These are phyloP conservation scores for Pleurotus ostreatus DNA, from an alignment of 768 basidiomycete species.

Conservation along the genomic window DNA sequence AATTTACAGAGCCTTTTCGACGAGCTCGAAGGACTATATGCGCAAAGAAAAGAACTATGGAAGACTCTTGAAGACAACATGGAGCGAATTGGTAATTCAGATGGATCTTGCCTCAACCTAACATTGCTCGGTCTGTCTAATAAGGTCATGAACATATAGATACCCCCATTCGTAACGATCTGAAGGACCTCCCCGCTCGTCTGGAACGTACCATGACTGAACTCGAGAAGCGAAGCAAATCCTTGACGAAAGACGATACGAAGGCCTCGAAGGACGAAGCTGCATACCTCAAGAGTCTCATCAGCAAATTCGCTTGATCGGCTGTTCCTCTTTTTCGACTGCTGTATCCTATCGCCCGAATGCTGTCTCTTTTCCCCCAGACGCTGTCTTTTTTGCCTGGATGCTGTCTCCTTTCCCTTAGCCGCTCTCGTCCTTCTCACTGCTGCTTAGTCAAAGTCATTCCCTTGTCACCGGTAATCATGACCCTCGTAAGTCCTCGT, in stretches of 20 bases:
- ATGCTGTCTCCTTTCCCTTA: no score
- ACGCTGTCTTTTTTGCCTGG: background rate
- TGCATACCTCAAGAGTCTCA: conserved; percentile 25
- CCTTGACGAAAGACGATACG: conserved; percentile 30
- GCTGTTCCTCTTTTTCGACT: background rate
- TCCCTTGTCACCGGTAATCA: no score
- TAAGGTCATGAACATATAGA: conserved; percentile 6
- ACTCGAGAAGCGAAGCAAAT: conserved; percentile 52
- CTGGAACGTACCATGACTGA: conserved; percentile 47
- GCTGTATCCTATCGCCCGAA: background rate
- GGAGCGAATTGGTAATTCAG: conserved; percentile 5
- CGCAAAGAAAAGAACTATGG: conserved; percentile 48
- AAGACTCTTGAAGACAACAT: conserved; percentile 40
- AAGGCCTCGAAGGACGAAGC: conserved; percentile 18
- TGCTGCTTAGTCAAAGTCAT: no score
- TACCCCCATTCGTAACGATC: conserved; percentile 35
- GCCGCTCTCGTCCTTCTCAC: no score
- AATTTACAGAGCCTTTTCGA: conserved; percentile 36
- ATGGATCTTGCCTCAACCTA: background rate
- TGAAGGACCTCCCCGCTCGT: conserved; percentile 44
- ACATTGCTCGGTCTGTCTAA: conserved; percentile 1
- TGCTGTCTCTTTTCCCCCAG: background rate
- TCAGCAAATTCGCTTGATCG: conserved; percentile 19
- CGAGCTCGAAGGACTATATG: conserved; percentile 46
- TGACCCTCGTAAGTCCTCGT: no score